Evolutionary conservation across 2,329 filamentous ascomycete genomes (phyloP).

Genomic region (Sarocladiaceae sp.): DNA sequence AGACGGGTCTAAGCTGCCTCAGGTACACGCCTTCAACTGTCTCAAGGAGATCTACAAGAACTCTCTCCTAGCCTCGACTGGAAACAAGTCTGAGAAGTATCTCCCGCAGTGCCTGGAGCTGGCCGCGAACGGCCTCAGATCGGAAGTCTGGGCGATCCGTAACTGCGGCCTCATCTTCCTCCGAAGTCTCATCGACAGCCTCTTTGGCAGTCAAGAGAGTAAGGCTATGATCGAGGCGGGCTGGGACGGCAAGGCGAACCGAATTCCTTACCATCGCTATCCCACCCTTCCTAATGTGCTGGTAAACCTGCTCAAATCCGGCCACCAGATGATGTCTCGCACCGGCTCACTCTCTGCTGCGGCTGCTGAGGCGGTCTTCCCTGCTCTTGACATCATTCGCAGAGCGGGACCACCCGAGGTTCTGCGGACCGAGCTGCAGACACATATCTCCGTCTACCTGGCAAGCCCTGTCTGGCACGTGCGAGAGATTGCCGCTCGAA

Average conservation of each 20-base stretch:
- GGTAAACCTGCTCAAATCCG: slow-evolving; percentile 52
- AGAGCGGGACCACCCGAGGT: slow-evolving; percentile 60
- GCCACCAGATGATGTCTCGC: slow-evolving; percentile 32
- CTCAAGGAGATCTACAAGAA: slow-evolving; percentile 88
- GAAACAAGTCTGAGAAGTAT: slow-evolving; percentile 65
- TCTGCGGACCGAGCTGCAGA: slow-evolving; percentile 47
- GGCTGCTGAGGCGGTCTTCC: slow-evolving; percentile 68
- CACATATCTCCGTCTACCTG: slow-evolving; percentile 55
- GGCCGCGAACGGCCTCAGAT: slow-evolving; percentile 73
- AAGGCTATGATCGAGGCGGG: slow-evolving; percentile 55
- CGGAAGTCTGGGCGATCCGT: slow-evolving; percentile 84
- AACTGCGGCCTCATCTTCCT: slow-evolving; percentile 91
- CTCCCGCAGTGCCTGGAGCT: slow-evolving; percentile 69
- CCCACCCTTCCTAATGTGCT: slow-evolving; percentile 59
- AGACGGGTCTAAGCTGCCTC: slow-evolving; percentile 65
- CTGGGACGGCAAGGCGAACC: slow-evolving; percentile 57
- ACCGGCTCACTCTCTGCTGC: slow-evolving; percentile 17
- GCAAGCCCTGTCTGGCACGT: slow-evolving; percentile 72
- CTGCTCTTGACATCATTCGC: slow-evolving; percentile 73
- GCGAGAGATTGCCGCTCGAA: slow-evolving; percentile 71
- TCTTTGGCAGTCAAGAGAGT: slow-evolving; percentile 71
- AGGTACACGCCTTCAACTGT: slow-evolving; percentile 93
- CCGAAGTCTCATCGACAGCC: slow-evolving; percentile 71
- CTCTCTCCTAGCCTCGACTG: slow-evolving; percentile 65
- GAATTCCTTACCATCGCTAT: slow-evolving; percentile 65